Conservation (phyloP, 257 asterid genomes). For the Solanum pennellii region DNA sequence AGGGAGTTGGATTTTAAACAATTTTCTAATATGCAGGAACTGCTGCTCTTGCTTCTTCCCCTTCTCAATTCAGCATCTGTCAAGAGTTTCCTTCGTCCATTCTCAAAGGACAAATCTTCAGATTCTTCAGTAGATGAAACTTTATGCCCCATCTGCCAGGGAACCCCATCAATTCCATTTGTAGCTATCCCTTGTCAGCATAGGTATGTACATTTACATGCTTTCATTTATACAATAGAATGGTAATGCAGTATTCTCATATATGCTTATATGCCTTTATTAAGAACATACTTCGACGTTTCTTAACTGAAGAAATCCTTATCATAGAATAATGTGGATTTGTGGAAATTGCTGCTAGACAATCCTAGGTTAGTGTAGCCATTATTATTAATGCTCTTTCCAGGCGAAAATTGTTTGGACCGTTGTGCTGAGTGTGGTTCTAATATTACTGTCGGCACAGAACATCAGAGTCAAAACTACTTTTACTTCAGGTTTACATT, state of each 20-base stretch:
- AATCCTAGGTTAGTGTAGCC: background rate
- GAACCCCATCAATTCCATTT: slow-evolving; percentile 77
- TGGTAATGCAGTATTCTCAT: background rate
- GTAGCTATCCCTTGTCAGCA: slow-evolving; percentile 92
- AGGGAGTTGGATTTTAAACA: background rate
- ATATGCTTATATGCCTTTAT: background rate
- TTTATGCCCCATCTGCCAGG: slow-evolving; percentile 81
- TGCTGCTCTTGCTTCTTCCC: slow-evolving; percentile 86
- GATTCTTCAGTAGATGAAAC: slow-evolving; percentile 50
- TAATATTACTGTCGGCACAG: background rate
- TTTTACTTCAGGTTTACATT: background rate
- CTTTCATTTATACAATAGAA: background rate
- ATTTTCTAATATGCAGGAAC: slow-evolving; percentile 48
- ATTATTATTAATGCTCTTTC: background rate
- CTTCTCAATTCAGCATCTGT: slow-evolving; percentile 83
- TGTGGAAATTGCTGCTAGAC: background rate
- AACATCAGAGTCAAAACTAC: background rate
- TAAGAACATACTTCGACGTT: background rate
- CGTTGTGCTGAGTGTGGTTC: background rate
- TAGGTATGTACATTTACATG: slow-evolving; percentile 33
- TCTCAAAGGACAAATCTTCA: slow-evolving; percentile 73
- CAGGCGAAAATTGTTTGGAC: background rate
- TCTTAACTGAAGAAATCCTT: background rate
- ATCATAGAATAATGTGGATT: background rate
- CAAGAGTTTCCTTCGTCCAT: slow-evolving; percentile 65